Conservation (phyloP, 2,329 filamentous ascomycete species). For the Saccharata proteae region DNA sequence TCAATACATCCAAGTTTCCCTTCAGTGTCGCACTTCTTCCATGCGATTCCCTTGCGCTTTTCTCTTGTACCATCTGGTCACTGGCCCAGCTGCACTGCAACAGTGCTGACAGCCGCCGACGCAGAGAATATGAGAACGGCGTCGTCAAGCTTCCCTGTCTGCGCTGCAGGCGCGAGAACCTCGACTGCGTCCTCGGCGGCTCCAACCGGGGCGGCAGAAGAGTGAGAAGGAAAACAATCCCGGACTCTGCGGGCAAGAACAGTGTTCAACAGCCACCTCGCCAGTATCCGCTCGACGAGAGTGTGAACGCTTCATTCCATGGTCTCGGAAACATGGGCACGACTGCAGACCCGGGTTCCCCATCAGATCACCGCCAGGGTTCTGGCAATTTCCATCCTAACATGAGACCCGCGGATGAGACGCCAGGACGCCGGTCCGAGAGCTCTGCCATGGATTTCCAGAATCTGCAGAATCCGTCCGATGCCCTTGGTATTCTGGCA, state of each 20-base stretch:
- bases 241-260: constrained; percentile 19
- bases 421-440: too few species aligned
- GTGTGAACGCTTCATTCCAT: constrained; percentile 21
- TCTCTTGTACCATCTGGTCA: neutral
- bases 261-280: constrained; percentile 14
- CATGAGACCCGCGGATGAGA: constrained; percentile 1
- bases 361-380: constrained; percentile 4
- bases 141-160: constrained; percentile 42
- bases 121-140: constrained; percentile 27
- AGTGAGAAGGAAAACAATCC: constrained; percentile 34
- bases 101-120: neutral
- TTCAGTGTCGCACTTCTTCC: neutral
- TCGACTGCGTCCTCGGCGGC: constrained; percentile 47
- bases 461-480: constrained; percentile 37
- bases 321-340: constrained; percentile 25
- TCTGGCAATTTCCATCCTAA: constrained; percentile 4
- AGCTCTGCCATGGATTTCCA: constrained; percentile 20
- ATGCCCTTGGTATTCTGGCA: constrained; percentile 36
- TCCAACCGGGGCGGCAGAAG: constrained; percentile 48
- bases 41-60: neutral
- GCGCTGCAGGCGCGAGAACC: constrained; percentile 44
- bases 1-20: neutral
- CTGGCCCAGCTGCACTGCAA: neutral
- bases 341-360: constrained; percentile 10
- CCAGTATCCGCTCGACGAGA: constrained; percentile 1